phyloP scores from a whole-genome alignment of 192 early-diverging fungal species.

The Tieghemiomyces parasiticus region DNA sequence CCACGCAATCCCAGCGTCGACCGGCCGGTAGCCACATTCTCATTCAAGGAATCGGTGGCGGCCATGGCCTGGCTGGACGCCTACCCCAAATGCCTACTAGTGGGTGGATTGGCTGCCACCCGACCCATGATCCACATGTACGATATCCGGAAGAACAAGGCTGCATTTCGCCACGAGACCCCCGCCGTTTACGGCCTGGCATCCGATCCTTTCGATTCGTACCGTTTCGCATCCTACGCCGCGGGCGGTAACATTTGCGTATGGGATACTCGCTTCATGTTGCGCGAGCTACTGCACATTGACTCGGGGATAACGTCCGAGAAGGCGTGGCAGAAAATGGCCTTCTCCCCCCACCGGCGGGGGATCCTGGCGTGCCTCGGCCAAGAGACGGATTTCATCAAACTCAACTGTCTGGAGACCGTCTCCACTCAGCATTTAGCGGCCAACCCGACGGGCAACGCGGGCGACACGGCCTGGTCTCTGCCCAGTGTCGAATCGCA shows the following conservation, averaged over 20 bases:
- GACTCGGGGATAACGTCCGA: background rate
- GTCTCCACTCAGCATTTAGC: background rate
- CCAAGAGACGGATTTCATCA: background rate
- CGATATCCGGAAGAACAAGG: background rate
- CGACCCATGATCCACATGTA: background rate
- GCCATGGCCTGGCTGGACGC: background rate
- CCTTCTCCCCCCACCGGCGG: slow-evolving; percentile 5
- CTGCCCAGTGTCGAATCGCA: no score
- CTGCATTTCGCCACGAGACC: background rate
- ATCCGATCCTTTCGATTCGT: slow-evolving; percentile 48
- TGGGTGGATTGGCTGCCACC: background rate
- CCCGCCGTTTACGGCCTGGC: slow-evolving; percentile 43
- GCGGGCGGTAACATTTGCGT: slow-evolving; percentile 48
- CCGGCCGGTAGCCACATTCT: background rate
- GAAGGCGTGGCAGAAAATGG: background rate
- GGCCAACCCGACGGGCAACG: background rate
- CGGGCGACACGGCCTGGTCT: no score
- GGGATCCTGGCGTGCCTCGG: background rate
- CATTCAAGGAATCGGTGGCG: slow-evolving; percentile 4
- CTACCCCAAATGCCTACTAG: background rate
- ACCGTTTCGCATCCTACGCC: slow-evolving; percentile 55
- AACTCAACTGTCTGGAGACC: background rate
- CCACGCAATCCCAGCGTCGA: slow-evolving; percentile 1
- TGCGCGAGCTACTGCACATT: background rate
- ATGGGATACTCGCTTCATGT: slow-evolving; percentile 44